Evolutionary conservation across 176 grass and related monocot genomes (phyloP).

Genomic region (Juncus effusus): DNA sequence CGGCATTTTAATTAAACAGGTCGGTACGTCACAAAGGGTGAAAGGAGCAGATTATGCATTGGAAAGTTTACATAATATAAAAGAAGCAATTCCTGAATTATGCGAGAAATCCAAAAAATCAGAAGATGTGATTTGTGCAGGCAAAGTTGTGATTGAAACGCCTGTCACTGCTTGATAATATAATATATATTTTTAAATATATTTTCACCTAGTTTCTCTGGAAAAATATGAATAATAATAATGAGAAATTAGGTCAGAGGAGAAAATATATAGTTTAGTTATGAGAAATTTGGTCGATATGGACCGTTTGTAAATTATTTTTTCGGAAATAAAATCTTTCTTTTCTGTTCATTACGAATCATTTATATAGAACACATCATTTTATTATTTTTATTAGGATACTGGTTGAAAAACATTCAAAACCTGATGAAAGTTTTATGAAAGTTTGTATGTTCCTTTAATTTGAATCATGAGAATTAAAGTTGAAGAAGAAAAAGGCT

Average conservation of each 20-base stretch:
- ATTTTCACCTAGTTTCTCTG: background rate
- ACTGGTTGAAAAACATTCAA: background rate
- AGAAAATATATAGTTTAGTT: background rate
- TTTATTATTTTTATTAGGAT: background rate
- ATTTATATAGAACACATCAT: background rate
- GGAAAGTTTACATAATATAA: constrained; percentile 94
- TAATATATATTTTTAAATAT: background rate
- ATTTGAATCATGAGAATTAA: too few relatives aligned
- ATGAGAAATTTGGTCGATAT: too few relatives aligned
- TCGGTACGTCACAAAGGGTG: constrained; percentile 61
- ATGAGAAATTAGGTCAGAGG: constrained; percentile 3
- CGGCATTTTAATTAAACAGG: constrained; percentile 22
- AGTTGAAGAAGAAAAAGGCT: too few relatives aligned
- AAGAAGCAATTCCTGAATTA: constrained; percentile 77
- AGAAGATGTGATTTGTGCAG: constrained; percentile 57
- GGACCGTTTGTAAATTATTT: constrained; percentile 13
- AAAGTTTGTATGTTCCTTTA: background rate
- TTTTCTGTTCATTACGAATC: background rate
- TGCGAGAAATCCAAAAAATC: constrained; percentile 83
- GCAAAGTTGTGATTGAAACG: constrained; percentile 74
- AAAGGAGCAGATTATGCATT: constrained; percentile 81
- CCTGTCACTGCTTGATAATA: constrained; percentile 62
- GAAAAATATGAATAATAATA: constrained; percentile 17
- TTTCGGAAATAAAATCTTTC: constrained; percentile 27
- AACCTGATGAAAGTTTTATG: background rate